A percentile compares a stretch with the other conserved stretches of the same genome.
Conservation (phyloP, 306 rosid species). For the Morella rubra region DNA sequence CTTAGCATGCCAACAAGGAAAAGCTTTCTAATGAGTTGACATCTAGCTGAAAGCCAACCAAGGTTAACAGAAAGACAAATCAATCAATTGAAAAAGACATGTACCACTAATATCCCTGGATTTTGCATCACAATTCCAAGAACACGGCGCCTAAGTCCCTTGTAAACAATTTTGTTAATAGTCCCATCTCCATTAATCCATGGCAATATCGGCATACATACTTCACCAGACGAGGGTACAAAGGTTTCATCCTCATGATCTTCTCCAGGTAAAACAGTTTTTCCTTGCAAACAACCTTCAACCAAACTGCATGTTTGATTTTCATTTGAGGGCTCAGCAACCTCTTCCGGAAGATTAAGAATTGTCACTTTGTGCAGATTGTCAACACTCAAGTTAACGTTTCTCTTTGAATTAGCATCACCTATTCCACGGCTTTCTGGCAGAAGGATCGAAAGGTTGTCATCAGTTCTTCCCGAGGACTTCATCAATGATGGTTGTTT, state of each 20-base stretch:
- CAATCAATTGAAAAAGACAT: conserved; percentile 10
- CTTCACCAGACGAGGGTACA: conserved; percentile 41
- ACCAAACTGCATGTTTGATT: conserved; percentile 36
- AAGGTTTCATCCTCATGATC: conserved; percentile 38
- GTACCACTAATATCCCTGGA: conserved; percentile 93
- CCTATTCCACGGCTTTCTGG: conserved; percentile 23
- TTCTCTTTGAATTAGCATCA: conserved; percentile 34
- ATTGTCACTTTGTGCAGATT: conserved; percentile 77
- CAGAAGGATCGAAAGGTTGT: conserved; percentile 22
- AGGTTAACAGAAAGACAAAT: background rate
- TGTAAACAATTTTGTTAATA: conserved; percentile 63
- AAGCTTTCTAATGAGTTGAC: no score
- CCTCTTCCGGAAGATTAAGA: conserved; percentile 65
- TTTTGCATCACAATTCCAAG: conserved; percentile 95
- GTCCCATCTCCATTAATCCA: conserved; percentile 98
- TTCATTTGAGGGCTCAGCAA: conserved; percentile 32
- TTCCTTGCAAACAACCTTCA: conserved; percentile 32
- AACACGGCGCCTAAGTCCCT: conserved; percentile 72
- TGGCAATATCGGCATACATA: conserved; percentile 75
- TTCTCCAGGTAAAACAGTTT: conserved; percentile 30
- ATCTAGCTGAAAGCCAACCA: background rate
- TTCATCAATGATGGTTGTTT: conserved; percentile 45
- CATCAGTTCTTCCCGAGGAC: conserved; percentile 30
- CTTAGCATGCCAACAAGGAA: background rate
- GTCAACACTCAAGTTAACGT: conserved; percentile 31